Conservation (phyloP, 2,329 filamentous ascomycete species). For the Aspergillus calidoustus region DNA sequence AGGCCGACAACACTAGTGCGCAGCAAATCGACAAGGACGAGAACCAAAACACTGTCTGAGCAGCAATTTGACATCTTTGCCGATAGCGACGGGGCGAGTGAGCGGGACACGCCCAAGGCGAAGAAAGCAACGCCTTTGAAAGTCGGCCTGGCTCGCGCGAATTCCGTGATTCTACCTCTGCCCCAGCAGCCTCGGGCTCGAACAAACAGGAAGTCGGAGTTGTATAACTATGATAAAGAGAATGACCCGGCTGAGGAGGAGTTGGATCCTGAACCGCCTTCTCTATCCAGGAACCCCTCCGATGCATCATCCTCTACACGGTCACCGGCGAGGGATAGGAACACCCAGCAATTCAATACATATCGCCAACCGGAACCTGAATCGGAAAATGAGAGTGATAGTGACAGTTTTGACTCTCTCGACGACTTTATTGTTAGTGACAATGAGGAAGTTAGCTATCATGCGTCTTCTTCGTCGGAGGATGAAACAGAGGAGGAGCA, state of each 20-base stretch:
- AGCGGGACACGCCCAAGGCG: slow-evolving; percentile 27
- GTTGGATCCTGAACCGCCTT: slow-evolving; percentile 17
- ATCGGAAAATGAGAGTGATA: slow-evolving; percentile 31
- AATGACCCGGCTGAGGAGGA: slow-evolving; percentile 34
- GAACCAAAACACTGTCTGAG: slow-evolving; percentile 24
- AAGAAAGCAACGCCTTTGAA: slow-evolving; percentile 35
- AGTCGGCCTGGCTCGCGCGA: slow-evolving; percentile 31
- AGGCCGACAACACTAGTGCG: slow-evolving; percentile 14
- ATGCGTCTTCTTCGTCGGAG: slow-evolving; percentile 36
- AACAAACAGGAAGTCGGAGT: slow-evolving; percentile 32
- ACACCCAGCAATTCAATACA: slow-evolving; percentile 19
- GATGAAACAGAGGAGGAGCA: slow-evolving; percentile 35
- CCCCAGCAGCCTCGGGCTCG: slow-evolving; percentile 29
- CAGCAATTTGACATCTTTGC: slow-evolving; percentile 37
- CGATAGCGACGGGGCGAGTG: slow-evolving; percentile 29
- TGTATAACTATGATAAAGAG: slow-evolving; percentile 41
- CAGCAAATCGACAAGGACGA: slow-evolving; percentile 26
- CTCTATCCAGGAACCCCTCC: slow-evolving; percentile 27
- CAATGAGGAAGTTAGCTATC: slow-evolving; percentile 43
- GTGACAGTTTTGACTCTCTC: slow-evolving; percentile 41
- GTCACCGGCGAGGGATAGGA: slow-evolving; percentile 27
- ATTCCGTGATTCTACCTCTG: slow-evolving; percentile 39
- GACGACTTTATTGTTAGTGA: slow-evolving; percentile 49
- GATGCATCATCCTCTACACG: slow-evolving; percentile 25
- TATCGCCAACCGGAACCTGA: slow-evolving; percentile 26